phyloP scores from a whole-genome alignment of 2,329 filamentous ascomycete species.

The Claviceps sp. region DNA sequence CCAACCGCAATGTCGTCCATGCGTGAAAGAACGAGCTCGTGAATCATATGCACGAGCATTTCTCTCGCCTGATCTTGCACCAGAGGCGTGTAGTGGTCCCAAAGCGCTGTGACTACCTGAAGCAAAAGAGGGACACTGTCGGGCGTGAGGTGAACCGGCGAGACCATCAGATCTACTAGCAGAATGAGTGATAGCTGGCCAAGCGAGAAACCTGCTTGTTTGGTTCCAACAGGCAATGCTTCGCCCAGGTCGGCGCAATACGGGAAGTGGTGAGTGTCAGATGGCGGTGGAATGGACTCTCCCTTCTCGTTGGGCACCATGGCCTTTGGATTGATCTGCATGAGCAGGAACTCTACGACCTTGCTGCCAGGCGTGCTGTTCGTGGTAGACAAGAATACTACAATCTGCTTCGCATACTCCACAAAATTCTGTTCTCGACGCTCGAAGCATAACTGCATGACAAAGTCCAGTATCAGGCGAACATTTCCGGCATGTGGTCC shows the following conservation, averaged over 20 bases:
- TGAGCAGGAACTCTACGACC: conserved; percentile 82
- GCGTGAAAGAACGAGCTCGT: conserved; percentile 74
- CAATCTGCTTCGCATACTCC: conserved; percentile 94
- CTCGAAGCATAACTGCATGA: conserved; percentile 86
- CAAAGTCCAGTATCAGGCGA: conserved; percentile 86
- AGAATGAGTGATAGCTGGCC: conserved; percentile 89
- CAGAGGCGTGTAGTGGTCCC: conserved; percentile 92
- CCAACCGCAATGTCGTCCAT: conserved; percentile 56
- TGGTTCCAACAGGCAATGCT: conserved; percentile 75
- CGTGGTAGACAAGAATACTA: conserved; percentile 85
- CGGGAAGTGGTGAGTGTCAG: conserved; percentile 62
- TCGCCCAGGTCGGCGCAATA: conserved; percentile 79
- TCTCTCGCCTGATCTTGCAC: conserved; percentile 95
- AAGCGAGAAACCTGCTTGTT: conserved; percentile 80
- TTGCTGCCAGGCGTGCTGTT: conserved; percentile 63
- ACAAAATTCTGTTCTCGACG: conserved; percentile 96
- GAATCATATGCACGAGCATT: conserved; percentile 95
- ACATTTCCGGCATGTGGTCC: conserved; percentile 90
- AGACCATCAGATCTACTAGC: conserved; percentile 90
- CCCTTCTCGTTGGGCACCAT: conserved; percentile 88
- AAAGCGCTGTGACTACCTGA: conserved; percentile 84
- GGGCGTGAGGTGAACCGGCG: conserved; percentile 64
- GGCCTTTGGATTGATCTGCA: conserved; percentile 87
- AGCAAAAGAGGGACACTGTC: conserved; percentile 77
- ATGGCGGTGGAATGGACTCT: conserved; percentile 52